Percentiles rank a stretch among this genome's conserved stretches.
These are phyloP conservation scores for Phytophthora megakarya DNA, from an alignment of 352 stramenopile genomes.

Conservation along the genomic window DNA sequence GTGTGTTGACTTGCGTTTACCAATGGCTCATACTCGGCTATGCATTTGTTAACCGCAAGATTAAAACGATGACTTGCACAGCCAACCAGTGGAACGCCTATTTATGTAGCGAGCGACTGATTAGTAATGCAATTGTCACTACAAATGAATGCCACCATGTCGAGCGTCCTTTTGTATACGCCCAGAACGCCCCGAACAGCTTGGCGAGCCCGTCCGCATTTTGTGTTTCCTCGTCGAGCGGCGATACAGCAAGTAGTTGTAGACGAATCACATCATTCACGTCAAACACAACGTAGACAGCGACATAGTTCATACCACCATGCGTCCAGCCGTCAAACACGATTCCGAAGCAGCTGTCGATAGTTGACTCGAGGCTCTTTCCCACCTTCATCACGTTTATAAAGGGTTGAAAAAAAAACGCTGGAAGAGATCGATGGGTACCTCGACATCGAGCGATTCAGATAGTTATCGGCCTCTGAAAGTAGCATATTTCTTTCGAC, in stretches of 20 bases:
- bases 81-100: background rate
- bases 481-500: conserved; percentile 6
- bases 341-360: conserved; percentile 1
- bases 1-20: background rate
- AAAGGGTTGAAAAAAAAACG: conserved; percentile 1
- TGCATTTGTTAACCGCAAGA: background rate
- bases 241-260: conserved; percentile 3
- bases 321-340: conserved; percentile 7
- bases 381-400: conserved; percentile 2
- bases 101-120: background rate
- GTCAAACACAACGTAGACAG: conserved; percentile 1
- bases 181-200: conserved; percentile 8
- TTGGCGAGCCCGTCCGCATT: conserved; percentile 16
- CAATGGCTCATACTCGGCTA: background rate
- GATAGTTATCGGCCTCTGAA: conserved; percentile 6
- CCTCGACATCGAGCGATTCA: background rate
- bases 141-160: conserved; percentile 11
- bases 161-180: conserved; percentile 15
- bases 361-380: too few relatives aligned
- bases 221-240: conserved; percentile 1
- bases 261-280: background rate
- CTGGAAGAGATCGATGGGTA: background rate
- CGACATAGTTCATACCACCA: conserved; percentile 9
- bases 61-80: conserved; percentile 3
- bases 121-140: conserved; percentile 9